phyloP scores from a whole-genome alignment of 2,329 filamentous ascomycete genomes.

The Aureobasidium sp. region DNA sequence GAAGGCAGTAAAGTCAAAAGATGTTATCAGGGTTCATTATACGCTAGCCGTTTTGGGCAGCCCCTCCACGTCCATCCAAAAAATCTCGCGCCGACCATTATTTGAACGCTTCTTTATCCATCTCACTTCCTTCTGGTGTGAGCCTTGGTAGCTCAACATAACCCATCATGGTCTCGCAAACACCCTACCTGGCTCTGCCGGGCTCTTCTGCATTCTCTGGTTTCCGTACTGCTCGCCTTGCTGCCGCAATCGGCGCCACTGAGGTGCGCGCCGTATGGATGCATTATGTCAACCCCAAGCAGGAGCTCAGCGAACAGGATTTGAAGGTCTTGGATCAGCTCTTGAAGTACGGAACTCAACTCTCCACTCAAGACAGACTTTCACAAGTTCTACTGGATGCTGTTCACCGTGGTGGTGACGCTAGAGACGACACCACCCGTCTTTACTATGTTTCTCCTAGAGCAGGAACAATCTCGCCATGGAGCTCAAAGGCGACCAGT shows the following conservation, averaged over 20 bases:
- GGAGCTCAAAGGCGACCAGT: constrained; percentile 93
- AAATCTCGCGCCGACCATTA: constrained; percentile 10
- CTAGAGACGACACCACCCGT: constrained; percentile 40
- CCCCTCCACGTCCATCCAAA: constrained; percentile 5
- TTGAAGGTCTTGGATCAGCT: constrained; percentile 48
- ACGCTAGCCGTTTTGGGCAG: background rate
- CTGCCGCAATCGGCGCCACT: constrained; percentile 37
- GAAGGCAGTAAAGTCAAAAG: background rate
- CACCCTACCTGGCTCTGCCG: constrained; percentile 37
- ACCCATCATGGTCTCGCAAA: constrained; percentile 16
- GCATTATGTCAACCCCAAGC: constrained; percentile 41
- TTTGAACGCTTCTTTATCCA: constrained; percentile 4
- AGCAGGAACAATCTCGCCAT: constrained; percentile 78
- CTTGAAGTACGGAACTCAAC: constrained; percentile 50
- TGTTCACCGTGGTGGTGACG: constrained; percentile 40
- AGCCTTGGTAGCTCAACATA: constrained; percentile 11
- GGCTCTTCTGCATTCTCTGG: constrained; percentile 48
- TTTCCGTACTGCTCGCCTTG: constrained; percentile 39
- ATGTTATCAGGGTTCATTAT: background rate
- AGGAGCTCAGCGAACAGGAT: constrained; percentile 35
- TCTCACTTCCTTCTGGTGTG: constrained; percentile 11
- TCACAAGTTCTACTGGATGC: constrained; percentile 38
- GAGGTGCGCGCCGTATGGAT: constrained; percentile 43
- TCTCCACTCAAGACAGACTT: constrained; percentile 35
- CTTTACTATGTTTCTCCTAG: constrained; percentile 70